phyloP scores from a whole-genome alignment of 768 basidiomycete genomes.

The Trametes cubensis region DNA sequence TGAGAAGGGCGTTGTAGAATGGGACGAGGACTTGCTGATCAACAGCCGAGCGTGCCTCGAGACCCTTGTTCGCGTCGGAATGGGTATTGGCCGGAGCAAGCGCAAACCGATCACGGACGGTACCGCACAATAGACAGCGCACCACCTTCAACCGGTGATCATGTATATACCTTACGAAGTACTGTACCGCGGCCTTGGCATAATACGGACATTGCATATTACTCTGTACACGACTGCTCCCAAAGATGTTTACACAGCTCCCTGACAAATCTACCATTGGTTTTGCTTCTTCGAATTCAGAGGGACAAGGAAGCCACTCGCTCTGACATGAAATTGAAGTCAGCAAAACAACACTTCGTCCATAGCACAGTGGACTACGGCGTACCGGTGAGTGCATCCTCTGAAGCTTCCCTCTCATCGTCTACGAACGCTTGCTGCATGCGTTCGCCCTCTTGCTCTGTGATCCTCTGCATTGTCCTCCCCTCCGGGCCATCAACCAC shows the following conservation, averaged over 20 bases:
- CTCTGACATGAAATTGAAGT: too few species aligned
- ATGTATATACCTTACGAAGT: conserved; percentile 11
- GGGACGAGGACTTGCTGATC: conserved; percentile 88
- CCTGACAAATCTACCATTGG: too few species aligned
- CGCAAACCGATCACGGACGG: conserved; percentile 21
- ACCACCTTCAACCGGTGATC: background rate
- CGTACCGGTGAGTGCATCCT: background rate
- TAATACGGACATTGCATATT: conserved; percentile 5
- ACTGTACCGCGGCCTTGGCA: background rate
- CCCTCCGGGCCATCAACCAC: background rate
- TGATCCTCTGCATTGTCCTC: background rate
- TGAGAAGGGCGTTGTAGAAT: conserved; percentile 80
- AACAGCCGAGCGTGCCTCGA: conserved; percentile 89
- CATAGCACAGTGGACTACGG: too few species aligned
- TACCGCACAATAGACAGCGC: background rate
- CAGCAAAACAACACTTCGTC: too few species aligned
- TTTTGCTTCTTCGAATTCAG: too few species aligned
- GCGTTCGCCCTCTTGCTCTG: conserved; percentile 5
- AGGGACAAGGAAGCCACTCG: too few species aligned
- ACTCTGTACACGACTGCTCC: too few species aligned
- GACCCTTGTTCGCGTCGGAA: conserved; percentile 86
- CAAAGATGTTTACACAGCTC: too few species aligned
- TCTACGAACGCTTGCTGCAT: background rate
- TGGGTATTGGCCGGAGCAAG: conserved; percentile 66
- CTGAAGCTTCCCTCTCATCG: background rate